These are phyloP conservation scores for Grosmannia clavigera DNA, from an alignment of 2,329 filamentous ascomycete species.

Conservation along the genomic window DNA sequence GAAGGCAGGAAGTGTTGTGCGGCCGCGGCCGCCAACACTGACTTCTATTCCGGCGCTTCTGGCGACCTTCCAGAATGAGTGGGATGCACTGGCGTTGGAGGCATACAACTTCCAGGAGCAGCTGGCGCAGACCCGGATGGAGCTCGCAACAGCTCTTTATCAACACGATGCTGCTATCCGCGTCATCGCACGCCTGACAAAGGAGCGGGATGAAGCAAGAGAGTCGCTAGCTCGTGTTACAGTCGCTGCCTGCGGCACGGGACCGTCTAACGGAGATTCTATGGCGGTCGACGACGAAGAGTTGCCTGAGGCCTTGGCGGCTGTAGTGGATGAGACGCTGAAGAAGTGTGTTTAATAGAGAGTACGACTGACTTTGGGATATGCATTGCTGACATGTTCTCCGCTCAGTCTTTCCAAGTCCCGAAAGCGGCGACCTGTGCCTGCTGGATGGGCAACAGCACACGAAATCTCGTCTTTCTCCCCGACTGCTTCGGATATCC, in stretches of 20 bases:
- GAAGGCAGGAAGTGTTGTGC: constrained; percentile 71
- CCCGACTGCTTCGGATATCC: constrained; percentile 30
- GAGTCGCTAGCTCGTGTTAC: constrained; percentile 79
- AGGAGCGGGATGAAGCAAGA: constrained; percentile 83
- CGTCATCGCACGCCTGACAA: constrained; percentile 83
- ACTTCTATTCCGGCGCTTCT: constrained; percentile 94
- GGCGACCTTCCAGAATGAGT: constrained; percentile 93
- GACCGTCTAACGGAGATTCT: constrained; percentile 43
- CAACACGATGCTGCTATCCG: constrained; percentile 95
- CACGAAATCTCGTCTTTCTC: constrained; percentile 51
- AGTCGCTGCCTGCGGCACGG: constrained; percentile 46
- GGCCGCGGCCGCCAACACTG: constrained; percentile 80
- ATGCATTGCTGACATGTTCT: constrained; percentile 2
- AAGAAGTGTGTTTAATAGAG: constrained; percentile 46
- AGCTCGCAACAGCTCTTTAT: constrained; percentile 86
- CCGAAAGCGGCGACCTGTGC: constrained; percentile 78
- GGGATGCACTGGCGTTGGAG: constrained; percentile 87
- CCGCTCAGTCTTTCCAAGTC: constrained; percentile 62
- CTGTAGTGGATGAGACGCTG: constrained; percentile 69
- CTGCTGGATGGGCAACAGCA: constrained; percentile 69
- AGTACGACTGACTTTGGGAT: neutral
- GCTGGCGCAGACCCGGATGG: constrained; percentile 78
- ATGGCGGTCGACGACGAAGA: constrained; percentile 86
- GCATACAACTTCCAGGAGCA: constrained; percentile 86
- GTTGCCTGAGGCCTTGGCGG: constrained; percentile 58